phyloP scores from a whole-genome alignment of 257 asterid species.

The Cynanchum wilfordii region DNA sequence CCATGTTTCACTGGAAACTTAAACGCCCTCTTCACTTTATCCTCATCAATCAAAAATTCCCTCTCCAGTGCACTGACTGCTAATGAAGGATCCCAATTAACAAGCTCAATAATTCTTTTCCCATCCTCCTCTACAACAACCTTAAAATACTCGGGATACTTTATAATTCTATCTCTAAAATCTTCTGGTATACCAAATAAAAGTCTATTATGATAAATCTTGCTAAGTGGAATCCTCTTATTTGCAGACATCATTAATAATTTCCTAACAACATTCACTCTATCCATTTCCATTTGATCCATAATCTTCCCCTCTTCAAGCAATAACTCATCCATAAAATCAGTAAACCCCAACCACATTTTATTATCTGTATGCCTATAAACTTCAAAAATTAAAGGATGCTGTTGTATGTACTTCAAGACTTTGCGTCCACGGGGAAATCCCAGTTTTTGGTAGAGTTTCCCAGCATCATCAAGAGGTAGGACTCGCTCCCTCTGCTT shows the following conservation, averaged over 20 bases:
- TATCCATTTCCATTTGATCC: constrained; percentile 42
- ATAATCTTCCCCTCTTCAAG: constrained; percentile 34
- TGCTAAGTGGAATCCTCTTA: constrained; percentile 65
- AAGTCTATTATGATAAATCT: constrained; percentile 66
- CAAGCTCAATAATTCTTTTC: constrained; percentile 61
- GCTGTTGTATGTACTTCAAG: constrained; percentile 52
- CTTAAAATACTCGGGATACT: constrained; percentile 57
- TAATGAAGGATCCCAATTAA: constrained; percentile 66
- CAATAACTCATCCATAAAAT: constrained; percentile 51
- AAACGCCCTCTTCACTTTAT: constrained; percentile 68
- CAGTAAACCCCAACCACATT: constrained; percentile 84
- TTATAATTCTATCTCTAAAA: constrained; percentile 66
- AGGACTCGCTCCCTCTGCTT: constrained; percentile 70
- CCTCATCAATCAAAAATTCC: constrained; percentile 72
- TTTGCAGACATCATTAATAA: constrained; percentile 72
- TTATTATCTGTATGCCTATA: constrained; percentile 71
- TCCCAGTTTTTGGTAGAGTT: constrained; percentile 76
- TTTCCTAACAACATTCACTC: constrained; percentile 60
- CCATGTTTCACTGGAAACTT: constrained; percentile 71
- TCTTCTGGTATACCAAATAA: constrained; percentile 79
- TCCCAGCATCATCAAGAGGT: constrained; percentile 79
- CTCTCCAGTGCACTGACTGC: constrained; percentile 73
- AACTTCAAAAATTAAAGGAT: constrained; percentile 61
- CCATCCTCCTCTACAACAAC: constrained; percentile 61
- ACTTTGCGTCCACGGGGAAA: constrained; percentile 88